Evolutionary conservation across 495 filamentous ascomycete species (phyloP).

Genomic region (Hypoxylon lienhwacheense): DNA sequence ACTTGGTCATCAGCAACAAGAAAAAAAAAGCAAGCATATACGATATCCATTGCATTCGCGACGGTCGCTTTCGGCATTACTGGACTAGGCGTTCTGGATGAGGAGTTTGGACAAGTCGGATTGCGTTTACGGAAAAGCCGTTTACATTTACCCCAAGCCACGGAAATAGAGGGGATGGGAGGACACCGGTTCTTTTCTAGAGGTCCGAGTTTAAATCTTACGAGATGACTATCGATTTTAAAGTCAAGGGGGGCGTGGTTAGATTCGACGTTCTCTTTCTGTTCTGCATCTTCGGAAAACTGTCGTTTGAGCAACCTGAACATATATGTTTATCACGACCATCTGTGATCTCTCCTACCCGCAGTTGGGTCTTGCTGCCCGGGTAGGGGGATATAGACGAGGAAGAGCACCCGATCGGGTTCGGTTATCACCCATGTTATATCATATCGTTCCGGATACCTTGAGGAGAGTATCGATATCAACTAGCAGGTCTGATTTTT

Average conservation of each 20-base stretch:
- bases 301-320: constrained; percentile 3
- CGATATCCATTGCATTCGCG: constrained; percentile 34
- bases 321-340: neutral
- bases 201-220: neutral
- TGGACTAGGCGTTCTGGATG: constrained; percentile 21
- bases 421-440: constrained; percentile 1
- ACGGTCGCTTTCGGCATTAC: constrained; percentile 22
- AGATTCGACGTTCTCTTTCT: constrained; percentile 10
- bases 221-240: neutral
- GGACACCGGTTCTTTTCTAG: neutral
- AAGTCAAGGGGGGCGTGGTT: constrained; percentile 8
- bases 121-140: constrained; percentile 20
- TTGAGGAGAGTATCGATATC: neutral
- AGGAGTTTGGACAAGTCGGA: constrained; percentile 23
- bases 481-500: neutral
- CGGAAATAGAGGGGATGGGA: constrained; percentile 5
- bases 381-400: neutral
- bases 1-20: constrained; percentile 1
- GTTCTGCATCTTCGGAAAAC: constrained; percentile 2
- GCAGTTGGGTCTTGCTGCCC: neutral
- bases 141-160: constrained; percentile 1
- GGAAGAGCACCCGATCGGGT: neutral
- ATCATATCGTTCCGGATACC: neutral
- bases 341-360: neutral
- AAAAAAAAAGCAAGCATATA: constrained; percentile 27